Conservation (phyloP, 495 filamentous ascomycete species). For the Xylaria nigripes region DNA sequence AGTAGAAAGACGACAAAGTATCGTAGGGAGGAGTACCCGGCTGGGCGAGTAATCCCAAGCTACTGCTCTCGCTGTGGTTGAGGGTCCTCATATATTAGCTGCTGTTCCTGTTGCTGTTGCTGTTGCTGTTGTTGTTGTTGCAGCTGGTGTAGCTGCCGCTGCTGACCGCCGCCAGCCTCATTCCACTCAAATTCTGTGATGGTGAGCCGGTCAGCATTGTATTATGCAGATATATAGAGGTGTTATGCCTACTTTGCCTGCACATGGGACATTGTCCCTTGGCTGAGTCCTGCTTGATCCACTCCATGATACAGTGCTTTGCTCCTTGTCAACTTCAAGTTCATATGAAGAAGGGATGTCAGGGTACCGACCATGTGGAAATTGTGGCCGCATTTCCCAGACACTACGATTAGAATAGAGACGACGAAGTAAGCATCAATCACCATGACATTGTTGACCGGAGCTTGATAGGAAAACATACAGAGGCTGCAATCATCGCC, state of each 20-base stretch:
- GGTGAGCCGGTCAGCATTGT: slow-evolving; percentile 14
- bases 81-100: slow-evolving; percentile 15
- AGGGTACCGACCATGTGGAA: slow-evolving; percentile 83
- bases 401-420: slow-evolving; percentile 51
- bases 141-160: background rate
- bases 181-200: slow-evolving; percentile 60
- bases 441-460: background rate
- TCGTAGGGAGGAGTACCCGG: background rate
- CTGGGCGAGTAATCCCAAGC: background rate
- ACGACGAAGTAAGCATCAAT: background rate
- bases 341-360: background rate
- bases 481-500: slow-evolving; percentile 90
- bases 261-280: slow-evolving; percentile 98
- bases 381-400: slow-evolving; percentile 91
- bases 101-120: slow-evolving; percentile 14
- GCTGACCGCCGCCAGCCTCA: slow-evolving; percentile 10
- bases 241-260: slow-evolving; percentile 64
- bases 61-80: slow-evolving; percentile 8
- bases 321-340: slow-evolving; percentile 15
- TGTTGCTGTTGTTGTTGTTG: no score
- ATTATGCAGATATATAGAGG: background rate
- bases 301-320: slow-evolving; percentile 91
- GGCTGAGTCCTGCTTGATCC: slow-evolving; percentile 89
- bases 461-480: slow-evolving; percentile 38
- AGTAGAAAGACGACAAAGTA: background rate